Percentiles rank a stretch among this genome's conserved stretches.
Conservation (phyloP, 2,329 filamentous ascomycete genomes). For the Paracoccidioides brasiliensis region DNA sequence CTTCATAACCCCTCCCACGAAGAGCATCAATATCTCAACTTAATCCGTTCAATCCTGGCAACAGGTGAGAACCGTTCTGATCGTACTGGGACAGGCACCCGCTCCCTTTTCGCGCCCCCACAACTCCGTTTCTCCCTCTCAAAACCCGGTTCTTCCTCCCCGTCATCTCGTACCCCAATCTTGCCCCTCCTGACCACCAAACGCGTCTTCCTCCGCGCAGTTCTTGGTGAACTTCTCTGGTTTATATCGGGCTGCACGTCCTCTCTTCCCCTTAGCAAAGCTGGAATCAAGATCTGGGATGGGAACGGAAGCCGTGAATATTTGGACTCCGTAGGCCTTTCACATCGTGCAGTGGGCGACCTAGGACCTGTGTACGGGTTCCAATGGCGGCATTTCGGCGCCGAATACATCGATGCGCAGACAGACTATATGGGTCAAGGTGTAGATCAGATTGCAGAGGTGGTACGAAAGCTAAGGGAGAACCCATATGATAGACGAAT, state of each 20-base stretch:
- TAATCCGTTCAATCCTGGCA: conserved; percentile 72
- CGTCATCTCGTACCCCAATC: conserved; percentile 42
- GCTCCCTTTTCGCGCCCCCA: conserved; percentile 73
- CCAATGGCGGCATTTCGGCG: conserved; percentile 97
- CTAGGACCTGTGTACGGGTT: conserved; percentile 95
- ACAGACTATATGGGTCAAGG: conserved; percentile 79
- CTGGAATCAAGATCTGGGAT: conserved; percentile 95
- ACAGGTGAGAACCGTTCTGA: conserved; percentile 82
- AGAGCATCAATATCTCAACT: conserved; percentile 84
- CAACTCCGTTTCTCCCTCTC: conserved; percentile 80
- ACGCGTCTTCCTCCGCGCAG: conserved; percentile 81
- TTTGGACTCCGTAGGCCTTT: conserved; percentile 72
- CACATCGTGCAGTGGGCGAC: conserved; percentile 73
- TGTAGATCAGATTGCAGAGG: conserved; percentile 81
- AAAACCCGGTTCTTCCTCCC: conserved; percentile 33
- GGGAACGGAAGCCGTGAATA: conserved; percentile 86
- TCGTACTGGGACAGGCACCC: conserved; percentile 84
- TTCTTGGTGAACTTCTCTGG: conserved; percentile 90
- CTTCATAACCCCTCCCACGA: conserved; percentile 45
- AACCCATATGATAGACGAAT: conserved; percentile 83
- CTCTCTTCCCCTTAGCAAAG: conserved; percentile 58
- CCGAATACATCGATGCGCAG: conserved; percentile 65
- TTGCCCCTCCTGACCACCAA: conserved; percentile 95
- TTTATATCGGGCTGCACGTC: conserved; percentile 80
- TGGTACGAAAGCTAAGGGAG: conserved; percentile 72